Base-by-base conservation (phyloP, 495 filamentous ascomycete genomes). In the Penicillium salamii region DNA sequence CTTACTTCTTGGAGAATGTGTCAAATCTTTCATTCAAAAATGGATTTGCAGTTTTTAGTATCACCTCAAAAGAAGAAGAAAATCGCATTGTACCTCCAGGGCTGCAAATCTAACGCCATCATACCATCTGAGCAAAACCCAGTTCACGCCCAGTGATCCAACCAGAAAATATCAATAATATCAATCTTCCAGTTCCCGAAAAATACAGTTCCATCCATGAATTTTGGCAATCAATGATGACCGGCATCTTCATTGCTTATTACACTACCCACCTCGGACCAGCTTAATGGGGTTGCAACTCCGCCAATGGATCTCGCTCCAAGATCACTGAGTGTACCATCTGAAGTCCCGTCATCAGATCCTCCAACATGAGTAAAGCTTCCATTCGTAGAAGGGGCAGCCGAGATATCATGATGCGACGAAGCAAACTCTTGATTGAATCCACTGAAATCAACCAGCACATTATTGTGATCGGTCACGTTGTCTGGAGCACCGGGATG, bases 241-340 rank as follows among this genome's bases (percentile, higher is more conserved):
- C 64, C 62, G 24, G 58, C 57, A 61, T 74, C 71, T 9, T 75
- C 69, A 15, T 65, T 80, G 63, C 86, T 88, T 24, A 88, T 71
- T 26, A 83, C 80, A 58, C 87, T 90, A 13, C 84, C 87, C 7
- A 91, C 79, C 46, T 91, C 87, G 3, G 85, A 87, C 88, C 88
- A 91, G 64, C 82, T 87, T 26, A 78, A 77, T 0, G 87, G 86
- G 7, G 87, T 91, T 33, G 67, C 63, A 32, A 81, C 72, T 6
- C 80, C 83, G 14, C 76, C 78, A 17, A 61, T 47, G 5, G 64
- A 64, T 7, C 51, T 59, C 14, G 74, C 55, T 21, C 48, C 84
- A 51, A 78, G 68, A 8, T 88, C 83, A 60, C 87, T 91, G 71
- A 89, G 65, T 8, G 84, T 78, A 54, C 86, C 84, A 47, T 77